Percentiles rank a stretch among this genome's conserved stretches.
phyloP scores from a whole-genome alignment of 2,329 filamentous ascomycete genomes.

The Penicillium concentricum region DNA sequence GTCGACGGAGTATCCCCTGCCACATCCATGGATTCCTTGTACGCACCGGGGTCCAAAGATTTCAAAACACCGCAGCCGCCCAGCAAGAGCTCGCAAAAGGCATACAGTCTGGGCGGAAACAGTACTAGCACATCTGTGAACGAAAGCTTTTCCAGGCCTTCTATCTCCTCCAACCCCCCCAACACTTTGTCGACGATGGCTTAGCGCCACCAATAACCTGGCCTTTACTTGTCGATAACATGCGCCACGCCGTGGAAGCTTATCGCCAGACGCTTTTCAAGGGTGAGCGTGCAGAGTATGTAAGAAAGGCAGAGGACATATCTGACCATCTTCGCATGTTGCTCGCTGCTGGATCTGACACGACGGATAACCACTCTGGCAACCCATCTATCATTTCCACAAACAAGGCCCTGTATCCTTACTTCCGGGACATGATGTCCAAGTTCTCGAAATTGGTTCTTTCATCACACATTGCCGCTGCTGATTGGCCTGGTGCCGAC shows the following conservation, averaged over 20 bases:
- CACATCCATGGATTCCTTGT: slow-evolving; percentile 88
- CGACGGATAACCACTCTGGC: slow-evolving; percentile 96
- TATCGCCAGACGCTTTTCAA: slow-evolving; percentile 88
- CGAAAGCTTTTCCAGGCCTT: slow-evolving; percentile 48
- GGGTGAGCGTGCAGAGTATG: slow-evolving; percentile 83
- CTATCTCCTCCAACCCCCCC: slow-evolving; percentile 60
- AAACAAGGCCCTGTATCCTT: slow-evolving; percentile 94
- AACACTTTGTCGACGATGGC: slow-evolving; percentile 90
- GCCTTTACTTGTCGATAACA: slow-evolving; percentile 86
- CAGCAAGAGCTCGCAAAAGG: slow-evolving; percentile 21
- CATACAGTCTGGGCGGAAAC: slow-evolving; percentile 44
- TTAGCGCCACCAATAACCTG: slow-evolving; percentile 77
- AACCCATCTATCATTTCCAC: slow-evolving; percentile 99
- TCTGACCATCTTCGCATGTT: slow-evolving; percentile 92
- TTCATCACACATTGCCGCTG: slow-evolving; percentile 94
- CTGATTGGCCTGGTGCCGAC: slow-evolving; percentile 92
- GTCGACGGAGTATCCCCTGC: slow-evolving; percentile 76
- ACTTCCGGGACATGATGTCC: slow-evolving; percentile 99
- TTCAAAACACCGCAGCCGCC: slow-evolving; percentile 32
- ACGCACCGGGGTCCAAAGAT: slow-evolving; percentile 64
- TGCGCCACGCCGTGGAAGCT: slow-evolving; percentile 83
- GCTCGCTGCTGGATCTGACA: slow-evolving; percentile 92
- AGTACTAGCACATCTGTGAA: slow-evolving; percentile 57
- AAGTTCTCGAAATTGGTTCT: slow-evolving; percentile 99
- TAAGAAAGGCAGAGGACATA: slow-evolving; percentile 93